Percentiles rank a stretch among this genome's conserved stretches.
phyloP scores from a whole-genome alignment of 148 eudicot genomes.

The Nepenthes mirabilis region DNA sequence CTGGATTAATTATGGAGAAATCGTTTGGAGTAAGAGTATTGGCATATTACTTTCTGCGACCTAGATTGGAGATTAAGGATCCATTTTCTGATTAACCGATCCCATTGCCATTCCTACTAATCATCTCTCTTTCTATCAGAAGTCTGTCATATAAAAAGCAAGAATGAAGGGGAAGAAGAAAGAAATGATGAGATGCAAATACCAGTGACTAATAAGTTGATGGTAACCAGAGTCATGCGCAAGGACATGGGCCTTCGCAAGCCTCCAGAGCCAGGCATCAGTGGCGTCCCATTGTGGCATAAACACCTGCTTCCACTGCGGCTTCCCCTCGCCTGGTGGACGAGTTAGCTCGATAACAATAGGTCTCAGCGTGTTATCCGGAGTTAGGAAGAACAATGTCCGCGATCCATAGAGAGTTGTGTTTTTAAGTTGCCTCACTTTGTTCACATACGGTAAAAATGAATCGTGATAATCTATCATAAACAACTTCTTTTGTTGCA shows the following conservation, averaged over 20 bases:
- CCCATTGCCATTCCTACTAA: too few species aligned
- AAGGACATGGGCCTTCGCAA: constrained; percentile 8
- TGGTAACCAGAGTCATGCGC: constrained; percentile 29
- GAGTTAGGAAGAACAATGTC: constrained; percentile 41
- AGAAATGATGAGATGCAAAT: not conserved
- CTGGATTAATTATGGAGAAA: too few species aligned
- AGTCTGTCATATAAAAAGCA: not conserved
- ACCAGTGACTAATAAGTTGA: constrained; percentile 35
- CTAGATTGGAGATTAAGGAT: too few species aligned
- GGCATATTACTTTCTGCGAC: too few species aligned
- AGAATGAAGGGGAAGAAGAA: not conserved
- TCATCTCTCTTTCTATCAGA: not conserved
- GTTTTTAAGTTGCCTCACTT: constrained; percentile 46
- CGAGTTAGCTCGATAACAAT: constrained; percentile 61
- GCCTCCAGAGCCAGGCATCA: constrained; percentile 19
- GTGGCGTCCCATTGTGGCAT: constrained; percentile 16
- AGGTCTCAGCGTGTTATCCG: constrained; percentile 34
- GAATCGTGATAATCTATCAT: constrained; percentile 69
- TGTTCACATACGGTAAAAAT: constrained; percentile 48
- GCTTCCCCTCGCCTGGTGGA: constrained; percentile 36
- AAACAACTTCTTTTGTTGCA: constrained; percentile 46
- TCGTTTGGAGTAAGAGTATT: too few species aligned
- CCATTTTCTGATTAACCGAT: too few species aligned
- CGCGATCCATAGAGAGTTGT: constrained; percentile 70
- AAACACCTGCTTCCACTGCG: constrained; percentile 22